Evolutionary conservation across 2,329 filamentous ascomycete genomes (phyloP).

Genomic region (Domatiomyces catenatus): DNA sequence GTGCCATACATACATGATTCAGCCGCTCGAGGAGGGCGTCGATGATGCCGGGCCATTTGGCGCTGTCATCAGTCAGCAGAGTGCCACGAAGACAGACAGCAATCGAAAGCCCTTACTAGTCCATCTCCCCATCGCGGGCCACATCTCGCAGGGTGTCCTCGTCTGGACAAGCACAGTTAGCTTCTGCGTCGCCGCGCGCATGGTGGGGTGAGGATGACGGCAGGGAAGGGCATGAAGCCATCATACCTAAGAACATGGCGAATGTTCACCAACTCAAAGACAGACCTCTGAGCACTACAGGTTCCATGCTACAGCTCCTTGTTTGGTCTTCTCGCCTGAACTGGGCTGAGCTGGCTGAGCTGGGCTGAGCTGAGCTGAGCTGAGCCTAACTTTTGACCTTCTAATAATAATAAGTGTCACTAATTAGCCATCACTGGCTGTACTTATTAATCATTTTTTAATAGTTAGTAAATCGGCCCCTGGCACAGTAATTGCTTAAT

Average conservation of each 20-base stretch:
- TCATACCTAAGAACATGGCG: background rate
- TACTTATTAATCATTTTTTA: background rate
- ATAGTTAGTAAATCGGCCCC: background rate
- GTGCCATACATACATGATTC: conserved; percentile 39
- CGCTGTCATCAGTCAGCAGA: conserved; percentile 35
- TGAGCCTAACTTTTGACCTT: too few species aligned
- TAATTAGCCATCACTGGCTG: background rate
- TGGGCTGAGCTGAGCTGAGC: too few species aligned
- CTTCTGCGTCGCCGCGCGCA: background rate
- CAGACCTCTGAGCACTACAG: background rate
- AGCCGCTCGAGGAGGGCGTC: conserved; percentile 51
- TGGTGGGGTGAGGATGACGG: background rate
- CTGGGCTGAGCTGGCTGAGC: too few species aligned
- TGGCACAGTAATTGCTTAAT: too few species aligned
- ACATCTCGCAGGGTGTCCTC: conserved; percentile 41
- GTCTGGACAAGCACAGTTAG: conserved; percentile 20
- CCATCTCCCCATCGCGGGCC: conserved; percentile 43
- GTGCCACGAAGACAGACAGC: background rate
- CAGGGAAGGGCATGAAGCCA: background rate
- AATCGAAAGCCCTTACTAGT: conserved; percentile 33
- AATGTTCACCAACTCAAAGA: background rate
- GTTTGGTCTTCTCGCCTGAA: background rate
- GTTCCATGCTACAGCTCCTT: background rate
- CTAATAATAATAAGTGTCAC: too few species aligned
- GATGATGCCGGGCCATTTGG: conserved; percentile 53